phyloP scores from a whole-genome alignment of 257 asterid genomes.

The Plantago ovata region DNA sequence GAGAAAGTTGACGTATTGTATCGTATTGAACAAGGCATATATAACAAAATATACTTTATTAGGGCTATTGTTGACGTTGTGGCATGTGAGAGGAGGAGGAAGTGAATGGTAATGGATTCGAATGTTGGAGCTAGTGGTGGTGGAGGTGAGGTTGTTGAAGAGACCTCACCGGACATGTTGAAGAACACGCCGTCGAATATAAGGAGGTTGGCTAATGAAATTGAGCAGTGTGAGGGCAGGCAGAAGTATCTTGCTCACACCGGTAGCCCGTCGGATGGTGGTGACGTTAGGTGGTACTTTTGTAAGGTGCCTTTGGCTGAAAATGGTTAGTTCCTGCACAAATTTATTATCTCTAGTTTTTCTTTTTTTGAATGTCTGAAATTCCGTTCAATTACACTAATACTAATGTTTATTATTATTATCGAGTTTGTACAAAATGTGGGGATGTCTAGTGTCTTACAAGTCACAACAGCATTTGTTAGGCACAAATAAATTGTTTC shows the following conservation, averaged over 20 bases:
- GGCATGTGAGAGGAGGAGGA: constrained; percentile 8
- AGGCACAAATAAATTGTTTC: neutral
- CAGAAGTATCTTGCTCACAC: constrained; percentile 91
- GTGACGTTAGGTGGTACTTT: constrained; percentile 94
- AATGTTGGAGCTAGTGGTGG: constrained; percentile 14
- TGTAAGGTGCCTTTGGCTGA: constrained; percentile 70
- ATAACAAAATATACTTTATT: no score
- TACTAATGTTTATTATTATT: no score
- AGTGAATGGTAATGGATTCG: constrained; percentile 21
- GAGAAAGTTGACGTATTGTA: no score
- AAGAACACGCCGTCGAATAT: constrained; percentile 92
- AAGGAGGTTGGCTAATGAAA: constrained; percentile 44
- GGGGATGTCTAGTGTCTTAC: no score
- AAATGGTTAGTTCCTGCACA: constrained; percentile 54
- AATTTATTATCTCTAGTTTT: no score
- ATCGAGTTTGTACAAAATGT: no score
- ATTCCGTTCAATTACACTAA: no score
- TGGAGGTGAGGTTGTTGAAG: constrained; percentile 27
- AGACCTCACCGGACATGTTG: constrained; percentile 35
- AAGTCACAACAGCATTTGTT: no score
- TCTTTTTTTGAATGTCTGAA: no score
- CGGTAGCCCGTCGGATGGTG: constrained; percentile 87
- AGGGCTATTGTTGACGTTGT: no score
- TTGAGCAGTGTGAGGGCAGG: constrained; percentile 81
- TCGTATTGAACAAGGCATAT: no score